A percentile compares a stretch with the other conserved stretches of the same genome.
These are phyloP conservation scores for Schoenoplectus triqueter DNA, from an alignment of 202 grass and related monocot genomes.

Conservation along the genomic window DNA sequence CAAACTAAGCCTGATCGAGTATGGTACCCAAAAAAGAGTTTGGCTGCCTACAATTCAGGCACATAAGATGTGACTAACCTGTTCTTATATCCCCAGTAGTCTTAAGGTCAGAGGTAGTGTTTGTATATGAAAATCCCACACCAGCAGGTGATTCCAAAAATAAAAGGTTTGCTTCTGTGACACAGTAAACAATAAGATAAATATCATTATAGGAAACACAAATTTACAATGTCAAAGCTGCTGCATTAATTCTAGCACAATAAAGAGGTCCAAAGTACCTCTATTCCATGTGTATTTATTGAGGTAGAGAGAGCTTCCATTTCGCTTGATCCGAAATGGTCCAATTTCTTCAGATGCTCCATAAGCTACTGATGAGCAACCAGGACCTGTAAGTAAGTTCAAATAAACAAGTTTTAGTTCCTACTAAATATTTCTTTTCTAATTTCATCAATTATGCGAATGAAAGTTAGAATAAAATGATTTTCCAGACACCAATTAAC, in stretches of 20 bases:
- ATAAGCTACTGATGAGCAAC: constrained; percentile 95
- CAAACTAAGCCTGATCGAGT: neutral
- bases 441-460: neutral
- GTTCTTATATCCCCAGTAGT: constrained; percentile 78
- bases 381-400: constrained; percentile 58
- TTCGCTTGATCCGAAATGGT: constrained; percentile 78
- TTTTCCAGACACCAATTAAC: neutral
- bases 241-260: neutral
- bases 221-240: constrained; percentile 25
- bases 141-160: constrained; percentile 93
- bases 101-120: constrained; percentile 79
- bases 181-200: neutral
- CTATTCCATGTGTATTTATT: constrained; percentile 96
- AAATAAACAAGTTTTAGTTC: neutral
- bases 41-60: neutral
- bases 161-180: constrained; percentile 86
- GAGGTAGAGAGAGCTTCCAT: constrained; percentile 77
- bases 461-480: constrained; percentile 4
- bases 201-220: neutral
- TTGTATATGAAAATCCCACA: constrained; percentile 93
- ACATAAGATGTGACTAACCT: constrained; percentile 45
- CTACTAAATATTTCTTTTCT: neutral
- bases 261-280: constrained; percentile 42
- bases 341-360: constrained; percentile 96
- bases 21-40: neutral